Evolutionary conservation across 2,329 filamentous ascomycete genomes (phyloP).

Genomic region (Capronia americana): DNA sequence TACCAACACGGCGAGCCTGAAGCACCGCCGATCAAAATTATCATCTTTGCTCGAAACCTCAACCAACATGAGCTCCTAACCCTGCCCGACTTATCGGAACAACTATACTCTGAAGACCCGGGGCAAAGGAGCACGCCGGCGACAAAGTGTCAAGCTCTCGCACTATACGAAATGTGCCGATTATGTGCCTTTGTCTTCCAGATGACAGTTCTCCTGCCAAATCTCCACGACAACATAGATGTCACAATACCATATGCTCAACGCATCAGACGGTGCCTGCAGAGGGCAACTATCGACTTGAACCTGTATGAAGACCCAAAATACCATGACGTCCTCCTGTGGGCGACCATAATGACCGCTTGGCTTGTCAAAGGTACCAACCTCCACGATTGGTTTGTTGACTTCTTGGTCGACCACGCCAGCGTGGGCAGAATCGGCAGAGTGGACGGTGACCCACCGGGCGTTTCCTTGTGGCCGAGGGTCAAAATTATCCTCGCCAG

Average conservation of each 20-base stretch:
- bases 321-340: slow-evolving; percentile 13
- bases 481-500: slow-evolving; percentile 2
- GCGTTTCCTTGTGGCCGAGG: neutral
- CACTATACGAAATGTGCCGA: slow-evolving; percentile 18
- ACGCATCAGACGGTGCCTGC: slow-evolving; percentile 14
- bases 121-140: neutral
- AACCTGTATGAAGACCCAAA: neutral
- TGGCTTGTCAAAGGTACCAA: slow-evolving; percentile 8
- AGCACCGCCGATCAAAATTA: slow-evolving; percentile 20
- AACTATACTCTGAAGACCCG: neutral
- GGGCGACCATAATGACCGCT: slow-evolving; percentile 9
- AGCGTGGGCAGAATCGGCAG: neutral
- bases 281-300: neutral
- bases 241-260: slow-evolving; percentile 17
- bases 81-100: slow-evolving; percentile 83
- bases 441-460: neutral
- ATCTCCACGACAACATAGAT: slow-evolving; percentile 10
- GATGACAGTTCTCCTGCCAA: slow-evolving; percentile 19
- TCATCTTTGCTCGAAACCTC: slow-evolving; percentile 53
- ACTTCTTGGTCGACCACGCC: slow-evolving; percentile 8
- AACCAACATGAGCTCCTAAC: slow-evolving; percentile 99
- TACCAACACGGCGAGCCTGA: slow-evolving; percentile 13
- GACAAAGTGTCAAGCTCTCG: slow-evolving; percentile 5
- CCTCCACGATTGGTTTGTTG: slow-evolving; percentile 15
- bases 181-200: slow-evolving; percentile 20